Evolutionary conservation across 2,329 filamentous ascomycete species (phyloP), one percentile per base, ranked within the genome.

Genomic region (Diplodia intermedia): DNA sequence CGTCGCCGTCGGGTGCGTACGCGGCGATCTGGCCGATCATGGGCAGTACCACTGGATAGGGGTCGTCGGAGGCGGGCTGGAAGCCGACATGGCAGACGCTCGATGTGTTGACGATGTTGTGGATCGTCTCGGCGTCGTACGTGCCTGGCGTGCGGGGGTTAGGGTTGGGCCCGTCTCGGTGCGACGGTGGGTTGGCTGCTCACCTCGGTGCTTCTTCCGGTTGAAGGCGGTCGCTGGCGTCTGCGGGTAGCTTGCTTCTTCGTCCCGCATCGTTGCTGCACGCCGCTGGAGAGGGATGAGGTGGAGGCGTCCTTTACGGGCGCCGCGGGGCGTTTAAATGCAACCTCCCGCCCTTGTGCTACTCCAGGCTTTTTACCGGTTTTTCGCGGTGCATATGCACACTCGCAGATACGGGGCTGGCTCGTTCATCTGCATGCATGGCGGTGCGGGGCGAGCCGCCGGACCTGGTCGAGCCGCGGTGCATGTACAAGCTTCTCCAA

Each of bases 1-100:
- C 33, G 71, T 92, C 89, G 62, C 86, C 83, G 23, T 29, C 20
- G n/a, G 49, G 49, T 2, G 49, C 20, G 76, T 90, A 94, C 29
- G 89, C 91, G 18, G 88, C 91, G 85, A 95, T 90, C 73, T 91
- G 89, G 63, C 91, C 92, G 73, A 96, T 91, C 91, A 96, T 95
- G 69, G 93, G 93, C 1, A 97, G 84, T 65, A 90, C 89, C 63
- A 88, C 86, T 3, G 92, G 92, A 75, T 94, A 95, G 0, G 90
- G 89, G 66, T 89, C 86, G 56, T 83, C 80, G 6, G 72, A 79
- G 4, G 83, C 82, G 1, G 86, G 83, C 49, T 52, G 49, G 84
- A 96, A 96, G 70, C 92, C 93, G 73, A 96, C 89, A 80, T 96
- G 90, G n/a, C 95, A 84, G 61, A 96, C 86, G 43, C 87, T 88